A percentile compares a stretch with the other conserved stretches of the same genome.
These are phyloP conservation scores for Rhinocladiella similis DNA, from an alignment of 2,329 filamentous ascomycete genomes.

Conservation along the genomic window DNA sequence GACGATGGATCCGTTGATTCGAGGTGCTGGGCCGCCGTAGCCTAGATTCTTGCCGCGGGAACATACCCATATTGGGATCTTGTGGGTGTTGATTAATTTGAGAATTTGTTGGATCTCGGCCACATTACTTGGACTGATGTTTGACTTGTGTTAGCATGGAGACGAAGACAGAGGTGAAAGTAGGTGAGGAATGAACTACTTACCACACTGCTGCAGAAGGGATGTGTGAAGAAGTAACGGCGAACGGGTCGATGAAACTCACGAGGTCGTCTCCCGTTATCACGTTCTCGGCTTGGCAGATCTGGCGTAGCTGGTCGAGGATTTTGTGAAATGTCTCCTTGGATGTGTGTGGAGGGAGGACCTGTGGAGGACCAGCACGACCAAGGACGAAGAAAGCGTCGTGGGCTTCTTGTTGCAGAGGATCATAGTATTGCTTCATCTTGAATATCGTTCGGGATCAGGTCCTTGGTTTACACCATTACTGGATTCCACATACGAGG, in stretches of 20 bases:
- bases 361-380: not conserved
- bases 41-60: conserved; percentile 29
- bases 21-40: conserved; percentile 51
- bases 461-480: too few species aligned
- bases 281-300: not conserved
- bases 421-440: conserved; percentile 1
- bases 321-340: not conserved
- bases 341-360: not conserved
- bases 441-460: not conserved
- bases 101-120: not conserved
- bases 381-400: conserved; percentile 2
- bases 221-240: not conserved
- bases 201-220: conserved; percentile 1
- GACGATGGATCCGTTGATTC: conserved; percentile 44
- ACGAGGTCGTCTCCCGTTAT: conserved; percentile 1
- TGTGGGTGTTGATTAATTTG: not conserved
- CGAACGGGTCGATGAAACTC: conserved; percentile 1
- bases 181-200: too few species aligned
- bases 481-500: too few species aligned
- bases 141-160: too few species aligned
- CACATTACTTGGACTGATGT: conserved; percentile 22
- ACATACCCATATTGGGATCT: not conserved
- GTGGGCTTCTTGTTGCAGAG: conserved; percentile 2
- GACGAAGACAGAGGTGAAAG: too few species aligned
- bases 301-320: not conserved